Percentiles rank a stretch among this genome's conserved stretches.
Conservation (phyloP, 2,329 filamentous ascomycete genomes). For the Leptographium procerum region DNA sequence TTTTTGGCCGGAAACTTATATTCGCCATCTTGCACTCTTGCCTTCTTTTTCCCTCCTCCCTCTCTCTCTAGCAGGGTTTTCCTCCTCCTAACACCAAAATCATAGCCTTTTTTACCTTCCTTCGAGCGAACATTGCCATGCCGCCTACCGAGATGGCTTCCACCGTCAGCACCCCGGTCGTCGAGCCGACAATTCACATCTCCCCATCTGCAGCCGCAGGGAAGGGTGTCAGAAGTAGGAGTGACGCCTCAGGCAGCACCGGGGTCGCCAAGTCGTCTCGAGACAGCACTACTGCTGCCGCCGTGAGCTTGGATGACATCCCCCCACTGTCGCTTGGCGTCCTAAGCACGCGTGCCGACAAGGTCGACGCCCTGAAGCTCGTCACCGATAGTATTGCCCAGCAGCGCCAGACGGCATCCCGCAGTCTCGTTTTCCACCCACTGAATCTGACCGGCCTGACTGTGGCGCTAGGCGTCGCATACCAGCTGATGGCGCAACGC, state of each 20-base stretch:
- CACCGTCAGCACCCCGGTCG: conserved; percentile 51
- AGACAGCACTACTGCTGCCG: conserved; percentile 21
- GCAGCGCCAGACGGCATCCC: conserved; percentile 59
- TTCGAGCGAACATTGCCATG: conserved; percentile 69
- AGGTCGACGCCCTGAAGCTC: conserved; percentile 56
- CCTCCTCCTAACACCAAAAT: conserved; percentile 26
- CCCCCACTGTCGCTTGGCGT: conserved; percentile 53
- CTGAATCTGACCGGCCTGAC: conserved; percentile 37
- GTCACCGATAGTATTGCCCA: conserved; percentile 75
- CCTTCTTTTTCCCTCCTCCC: not conserved
- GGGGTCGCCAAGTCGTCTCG: conserved; percentile 12
- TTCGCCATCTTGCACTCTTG: too few species aligned
- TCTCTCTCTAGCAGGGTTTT: not conserved
- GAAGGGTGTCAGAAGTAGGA: not conserved
- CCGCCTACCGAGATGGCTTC: conserved; percentile 49
- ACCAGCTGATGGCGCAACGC: conserved; percentile 29
- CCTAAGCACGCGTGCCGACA: conserved; percentile 44
- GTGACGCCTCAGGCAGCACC: not conserved
- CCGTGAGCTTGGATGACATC: conserved; percentile 34
- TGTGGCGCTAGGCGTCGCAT: conserved; percentile 29
- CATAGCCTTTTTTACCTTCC: conserved; percentile 75
- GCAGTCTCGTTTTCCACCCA: conserved; percentile 53
- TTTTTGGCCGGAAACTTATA: too few species aligned
- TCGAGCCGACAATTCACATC: conserved; percentile 34
- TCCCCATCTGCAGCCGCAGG: not conserved